These are phyloP conservation scores for Astrephomene gubernaculifera DNA, from an alignment of 139 green algal species.

Conservation along the genomic window DNA sequence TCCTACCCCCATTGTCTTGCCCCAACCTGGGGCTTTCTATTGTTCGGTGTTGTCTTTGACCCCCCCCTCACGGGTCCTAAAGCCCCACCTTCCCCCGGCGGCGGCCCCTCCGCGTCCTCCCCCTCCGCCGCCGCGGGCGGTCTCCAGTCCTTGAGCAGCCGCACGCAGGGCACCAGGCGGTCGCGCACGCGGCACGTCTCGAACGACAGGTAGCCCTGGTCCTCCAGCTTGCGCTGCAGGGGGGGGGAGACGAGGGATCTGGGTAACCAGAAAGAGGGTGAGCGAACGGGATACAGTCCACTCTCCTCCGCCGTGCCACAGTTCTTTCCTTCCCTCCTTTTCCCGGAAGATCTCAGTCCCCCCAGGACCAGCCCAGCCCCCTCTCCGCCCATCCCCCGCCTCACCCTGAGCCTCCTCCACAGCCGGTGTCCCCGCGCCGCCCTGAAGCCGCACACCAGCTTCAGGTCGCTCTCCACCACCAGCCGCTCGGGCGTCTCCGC, in stretches of 20 bases:
- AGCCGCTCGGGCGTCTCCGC: constrained; percentile 21
- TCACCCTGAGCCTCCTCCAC: constrained; percentile 62
- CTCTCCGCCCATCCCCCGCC: not conserved
- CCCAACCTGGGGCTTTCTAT: no score
- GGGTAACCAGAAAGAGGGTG: no score
- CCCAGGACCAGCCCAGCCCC: not conserved
- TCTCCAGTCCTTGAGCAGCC: constrained; percentile 50
- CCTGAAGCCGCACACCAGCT: constrained; percentile 60
- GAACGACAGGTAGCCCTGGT: constrained; percentile 50
- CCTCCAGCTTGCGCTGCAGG: constrained; percentile 43
- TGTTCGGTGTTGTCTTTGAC: not conserved
- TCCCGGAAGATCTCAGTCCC: no score
- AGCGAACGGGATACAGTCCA: no score
- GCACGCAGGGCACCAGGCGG: constrained; percentile 50
- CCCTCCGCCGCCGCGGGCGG: not conserved
- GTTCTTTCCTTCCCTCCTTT: no score
- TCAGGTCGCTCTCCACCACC: constrained; percentile 67
- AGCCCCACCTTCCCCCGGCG: not conserved
- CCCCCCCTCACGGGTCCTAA: not conserved
- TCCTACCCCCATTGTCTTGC: no score
- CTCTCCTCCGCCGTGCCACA: not conserved
- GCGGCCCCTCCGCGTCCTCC: constrained; percentile 35
- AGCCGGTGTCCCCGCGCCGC: constrained; percentile 52
- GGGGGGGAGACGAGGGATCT: no score
- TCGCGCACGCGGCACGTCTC: constrained; percentile 42